Evolutionary conservation across 116 monocot species (phyloP).

Genomic region (Zostera marina): DNA sequence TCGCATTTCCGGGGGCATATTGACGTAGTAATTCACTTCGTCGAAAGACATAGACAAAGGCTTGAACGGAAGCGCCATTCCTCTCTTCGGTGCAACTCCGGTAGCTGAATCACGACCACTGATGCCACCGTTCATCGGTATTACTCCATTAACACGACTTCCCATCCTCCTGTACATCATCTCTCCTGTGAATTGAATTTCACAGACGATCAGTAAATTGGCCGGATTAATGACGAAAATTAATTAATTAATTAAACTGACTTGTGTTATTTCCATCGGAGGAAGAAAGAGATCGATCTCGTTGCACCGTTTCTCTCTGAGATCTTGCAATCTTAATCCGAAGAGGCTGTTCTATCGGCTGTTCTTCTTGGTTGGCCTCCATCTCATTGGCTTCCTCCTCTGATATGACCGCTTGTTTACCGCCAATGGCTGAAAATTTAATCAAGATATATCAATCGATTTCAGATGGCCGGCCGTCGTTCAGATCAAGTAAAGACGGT

Average conservation of each 20-base stretch:
- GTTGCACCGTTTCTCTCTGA: constrained; percentile 7
- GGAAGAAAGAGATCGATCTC: constrained; percentile 13
- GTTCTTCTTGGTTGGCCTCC: constrained; percentile 22
- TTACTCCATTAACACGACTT: constrained; percentile 1
- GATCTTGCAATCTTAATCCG: constrained; percentile 16
- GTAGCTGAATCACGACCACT: background rate
- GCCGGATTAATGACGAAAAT: background rate
- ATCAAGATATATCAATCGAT: too few species aligned
- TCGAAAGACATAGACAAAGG: constrained; percentile 51
- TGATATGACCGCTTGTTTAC: constrained; percentile 41
- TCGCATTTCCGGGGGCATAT: constrained; percentile 54
- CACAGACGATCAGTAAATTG: background rate
- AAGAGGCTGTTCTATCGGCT: constrained; percentile 7
- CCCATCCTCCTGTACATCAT: constrained; percentile 18
- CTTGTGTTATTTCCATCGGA: constrained; percentile 31
- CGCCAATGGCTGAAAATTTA: constrained; percentile 27
- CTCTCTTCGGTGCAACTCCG: constrained; percentile 14
- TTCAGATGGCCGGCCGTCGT: background rate
- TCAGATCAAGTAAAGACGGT: background rate
- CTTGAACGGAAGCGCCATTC: constrained; percentile 52
- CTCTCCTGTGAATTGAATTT: constrained; percentile 18
- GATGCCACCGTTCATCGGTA: too few species aligned
- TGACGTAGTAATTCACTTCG: constrained; percentile 46
- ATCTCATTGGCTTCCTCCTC: constrained; percentile 29
- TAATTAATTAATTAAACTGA: constrained; percentile 5